phyloP scores from a whole-genome alignment of 495 filamentous ascomycete species.

The Peziza echinospora region DNA sequence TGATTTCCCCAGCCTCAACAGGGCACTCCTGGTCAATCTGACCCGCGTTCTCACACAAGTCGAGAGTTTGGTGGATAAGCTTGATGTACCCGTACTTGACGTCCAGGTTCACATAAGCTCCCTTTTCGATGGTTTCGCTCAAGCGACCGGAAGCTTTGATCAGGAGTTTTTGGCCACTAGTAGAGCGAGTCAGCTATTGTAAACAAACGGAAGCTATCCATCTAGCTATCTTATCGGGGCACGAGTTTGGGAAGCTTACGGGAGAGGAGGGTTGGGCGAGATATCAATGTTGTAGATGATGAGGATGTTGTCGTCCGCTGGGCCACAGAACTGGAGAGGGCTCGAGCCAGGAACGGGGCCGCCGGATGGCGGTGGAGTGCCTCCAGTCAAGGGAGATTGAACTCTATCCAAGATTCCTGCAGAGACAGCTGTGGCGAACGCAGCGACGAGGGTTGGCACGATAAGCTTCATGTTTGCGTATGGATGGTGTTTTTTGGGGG shows the following conservation, averaged over 20 bases:
- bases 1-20: conserved; percentile 49
- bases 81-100: conserved; percentile 92
- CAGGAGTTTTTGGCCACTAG: conserved; percentile 59
- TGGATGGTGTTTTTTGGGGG: too few relatives aligned
- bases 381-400: too few relatives aligned
- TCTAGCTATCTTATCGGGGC: conserved; percentile 1
- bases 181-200: too few relatives aligned
- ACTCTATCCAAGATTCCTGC: too few relatives aligned
- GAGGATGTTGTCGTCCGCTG: conserved; percentile 39
- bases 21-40: conserved; percentile 83
- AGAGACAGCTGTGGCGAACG: too few relatives aligned
- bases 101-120: conserved; percentile 53
- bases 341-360: conserved; percentile 45
- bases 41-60: conserved; percentile 69
- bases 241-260: conserved; percentile 37
- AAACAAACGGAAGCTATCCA: conserved; percentile 1
- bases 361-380: too few relatives aligned
- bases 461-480: too few relatives aligned
- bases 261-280: conserved; percentile 59
- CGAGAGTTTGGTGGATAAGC: conserved; percentile 51
- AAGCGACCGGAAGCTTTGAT: conserved; percentile 61
- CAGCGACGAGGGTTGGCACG: too few relatives aligned
- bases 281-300: conserved; percentile 60
- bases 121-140: conserved; percentile 42
- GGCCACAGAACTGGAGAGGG: conserved; percentile 50